A percentile compares a stretch with the other conserved stretches of the same genome.
Evolutionary conservation across 192 early-diverging fungal species (phyloP).

Genomic region (Phycomyces blakesleeanus): DNA sequence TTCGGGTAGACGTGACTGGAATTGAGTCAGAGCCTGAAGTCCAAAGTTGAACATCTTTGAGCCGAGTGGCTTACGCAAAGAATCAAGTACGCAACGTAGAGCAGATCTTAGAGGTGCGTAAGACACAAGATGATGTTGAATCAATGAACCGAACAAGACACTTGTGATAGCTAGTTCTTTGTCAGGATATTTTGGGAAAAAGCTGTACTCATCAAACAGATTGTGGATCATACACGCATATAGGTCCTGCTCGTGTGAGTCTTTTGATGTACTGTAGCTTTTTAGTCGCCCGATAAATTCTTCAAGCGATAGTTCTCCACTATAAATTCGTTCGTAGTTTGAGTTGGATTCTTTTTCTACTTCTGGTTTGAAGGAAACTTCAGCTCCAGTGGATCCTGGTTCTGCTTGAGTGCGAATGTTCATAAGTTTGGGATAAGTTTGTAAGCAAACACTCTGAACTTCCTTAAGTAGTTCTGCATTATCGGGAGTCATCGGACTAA

Average conservation of each 20-base stretch:
- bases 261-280: conserved; percentile 73
- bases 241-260: conserved; percentile 72
- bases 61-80: conserved; percentile 72
- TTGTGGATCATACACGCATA: conserved; percentile 90
- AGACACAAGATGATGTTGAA: conserved; percentile 85
- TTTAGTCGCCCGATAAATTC: conserved; percentile 83
- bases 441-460: conserved; percentile 50
- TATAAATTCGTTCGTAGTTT: conserved; percentile 76
- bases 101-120: conserved; percentile 78
- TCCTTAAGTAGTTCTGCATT: conserved; percentile 57
- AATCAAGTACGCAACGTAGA: conserved; percentile 85
- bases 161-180: conserved; percentile 87
- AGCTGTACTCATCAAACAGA: conserved; percentile 94
- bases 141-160: conserved; percentile 83
- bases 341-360: conserved; percentile 73
- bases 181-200: conserved; percentile 92
- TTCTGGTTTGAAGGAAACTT: conserved; percentile 60
- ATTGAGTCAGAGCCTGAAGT: conserved; percentile 77
- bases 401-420: conserved; percentile 41
- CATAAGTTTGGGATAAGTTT: conserved; percentile 49
- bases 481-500: conserved; percentile 56
- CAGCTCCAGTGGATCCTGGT: conserved; percentile 22
- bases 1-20: conserved; percentile 77
- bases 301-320: conserved; percentile 73
- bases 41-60: conserved; percentile 91